Percentiles rank a stretch among this genome's conserved stretches.
Evolutionary conservation across 1,284 basidiomycete genomes (phyloP).

Genomic region (Earliella scabrosa): DNA sequence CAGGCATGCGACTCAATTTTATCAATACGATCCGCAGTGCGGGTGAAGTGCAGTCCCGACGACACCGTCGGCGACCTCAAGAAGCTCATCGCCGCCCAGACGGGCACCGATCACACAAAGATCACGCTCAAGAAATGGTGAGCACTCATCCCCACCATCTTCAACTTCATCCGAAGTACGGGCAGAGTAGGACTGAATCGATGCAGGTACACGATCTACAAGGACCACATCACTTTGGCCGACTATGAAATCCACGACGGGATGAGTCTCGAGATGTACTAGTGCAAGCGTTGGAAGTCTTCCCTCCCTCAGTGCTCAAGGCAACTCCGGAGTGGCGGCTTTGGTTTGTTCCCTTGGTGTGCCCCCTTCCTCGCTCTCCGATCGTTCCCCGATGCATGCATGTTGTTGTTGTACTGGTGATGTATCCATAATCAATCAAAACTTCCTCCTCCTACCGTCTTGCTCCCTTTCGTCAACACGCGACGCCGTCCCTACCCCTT

Average conservation of each 20-base stretch:
- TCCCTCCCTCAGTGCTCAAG: no score
- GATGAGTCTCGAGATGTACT: constrained; percentile 95
- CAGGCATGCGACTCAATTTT: not conserved
- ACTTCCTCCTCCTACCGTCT: not conserved
- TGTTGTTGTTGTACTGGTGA: constrained; percentile 13
- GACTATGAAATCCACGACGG: constrained; percentile 97
- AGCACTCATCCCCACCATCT: constrained; percentile 29
- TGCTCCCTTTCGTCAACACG: not conserved
- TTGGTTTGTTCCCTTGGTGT: not conserved
- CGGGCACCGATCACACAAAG: constrained; percentile 85
- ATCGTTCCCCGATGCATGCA: not conserved
- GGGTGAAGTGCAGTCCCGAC: constrained; percentile 91
- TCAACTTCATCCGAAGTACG: not conserved
- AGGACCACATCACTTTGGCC: constrained; percentile 91
- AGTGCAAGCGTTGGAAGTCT: not conserved
- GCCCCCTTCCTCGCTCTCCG: not conserved
- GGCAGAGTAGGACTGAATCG: not conserved
- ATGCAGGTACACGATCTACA: constrained; percentile 87
- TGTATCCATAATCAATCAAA: constrained; percentile 19
- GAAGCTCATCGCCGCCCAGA: constrained; percentile 96
- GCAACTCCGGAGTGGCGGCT: not conserved
- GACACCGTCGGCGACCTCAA: constrained; percentile 98
- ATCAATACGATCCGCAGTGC: constrained; percentile 54
- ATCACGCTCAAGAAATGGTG: constrained; percentile 98
- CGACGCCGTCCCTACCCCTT: constrained; percentile 16